Evolutionary conservation across 163 green algal species (phyloP).

Genomic region (Prototheca wickerhamii): DNA sequence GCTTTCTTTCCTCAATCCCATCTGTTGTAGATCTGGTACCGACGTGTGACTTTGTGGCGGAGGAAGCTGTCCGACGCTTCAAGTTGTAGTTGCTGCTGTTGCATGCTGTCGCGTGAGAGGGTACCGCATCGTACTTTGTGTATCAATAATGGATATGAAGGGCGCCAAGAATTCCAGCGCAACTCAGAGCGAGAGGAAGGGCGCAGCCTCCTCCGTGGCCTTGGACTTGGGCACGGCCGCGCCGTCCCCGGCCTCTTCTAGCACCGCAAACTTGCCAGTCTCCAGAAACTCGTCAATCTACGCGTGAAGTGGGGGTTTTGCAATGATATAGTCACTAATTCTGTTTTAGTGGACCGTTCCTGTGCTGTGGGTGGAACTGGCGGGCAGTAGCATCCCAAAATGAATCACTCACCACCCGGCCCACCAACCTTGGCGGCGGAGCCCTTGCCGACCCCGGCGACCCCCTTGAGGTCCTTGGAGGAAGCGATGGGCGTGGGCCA

Average conservation of each 20-base stretch:
- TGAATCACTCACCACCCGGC: not conserved
- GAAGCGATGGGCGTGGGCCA: conserved; percentile 24
- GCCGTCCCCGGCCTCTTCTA: conserved; percentile 18
- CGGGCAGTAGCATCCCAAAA: not conserved
- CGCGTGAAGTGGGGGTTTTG: conserved; percentile 2
- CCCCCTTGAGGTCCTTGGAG: conserved; percentile 37
- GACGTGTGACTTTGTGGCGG: not conserved
- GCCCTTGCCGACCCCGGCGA: conserved; percentile 53
- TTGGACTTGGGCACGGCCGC: not conserved
- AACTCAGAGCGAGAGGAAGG: not conserved
- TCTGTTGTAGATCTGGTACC: not conserved
- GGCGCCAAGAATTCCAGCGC: too few species aligned
- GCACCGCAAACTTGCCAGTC: conserved; percentile 32
- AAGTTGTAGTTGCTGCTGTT: not conserved
- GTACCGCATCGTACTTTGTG: too few species aligned
- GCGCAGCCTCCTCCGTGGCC: not conserved
- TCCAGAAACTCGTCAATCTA: conserved; percentile 49
- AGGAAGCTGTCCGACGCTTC: not conserved
- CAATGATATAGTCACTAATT: too few species aligned
- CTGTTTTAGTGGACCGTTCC: too few species aligned
- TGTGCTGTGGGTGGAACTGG: conserved; percentile 2
- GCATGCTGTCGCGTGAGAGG: too few species aligned
- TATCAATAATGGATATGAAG: too few species aligned
- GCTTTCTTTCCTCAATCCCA: not conserved
- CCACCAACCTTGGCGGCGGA: conserved; percentile 28